Percentiles rank a stretch among this genome's conserved stretches.
These are phyloP conservation scores for Zygotorulaspora chibaensis DNA, from an alignment of 805 yeast species.

Conservation along the genomic window DNA sequence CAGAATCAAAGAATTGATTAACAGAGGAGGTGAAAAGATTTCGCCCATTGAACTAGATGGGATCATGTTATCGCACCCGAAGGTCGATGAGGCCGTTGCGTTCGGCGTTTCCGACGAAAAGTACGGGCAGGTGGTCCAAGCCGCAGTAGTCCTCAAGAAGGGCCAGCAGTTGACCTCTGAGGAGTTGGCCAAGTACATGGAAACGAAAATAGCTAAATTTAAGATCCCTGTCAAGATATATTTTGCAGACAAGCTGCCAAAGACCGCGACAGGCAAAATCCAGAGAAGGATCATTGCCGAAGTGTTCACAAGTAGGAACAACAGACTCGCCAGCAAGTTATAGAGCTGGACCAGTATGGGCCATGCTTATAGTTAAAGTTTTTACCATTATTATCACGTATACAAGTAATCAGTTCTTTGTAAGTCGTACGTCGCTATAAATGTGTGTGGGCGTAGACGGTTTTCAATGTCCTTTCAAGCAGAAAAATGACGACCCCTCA, in stretches of 20 bases:
- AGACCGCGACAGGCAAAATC: constrained; percentile 75
- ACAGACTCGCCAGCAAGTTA: constrained; percentile 24
- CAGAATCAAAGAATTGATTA: constrained; percentile 67
- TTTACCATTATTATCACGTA: background rate
- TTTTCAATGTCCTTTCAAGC: constrained; percentile 12
- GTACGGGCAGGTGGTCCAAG: constrained; percentile 69
- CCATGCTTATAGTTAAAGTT: too few relatives aligned
- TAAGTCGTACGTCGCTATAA: too few relatives aligned
- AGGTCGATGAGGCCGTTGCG: constrained; percentile 65
- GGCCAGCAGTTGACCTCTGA: constrained; percentile 37
- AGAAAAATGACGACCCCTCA: constrained; percentile 10
- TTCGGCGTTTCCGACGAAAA: constrained; percentile 64
- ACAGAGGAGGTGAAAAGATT: constrained; percentile 75
- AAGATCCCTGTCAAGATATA: constrained; percentile 57
- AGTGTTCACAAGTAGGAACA: constrained; percentile 41
- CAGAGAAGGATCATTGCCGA: constrained; percentile 62
- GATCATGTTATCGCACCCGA: constrained; percentile 53
- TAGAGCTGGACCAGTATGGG: too few relatives aligned
- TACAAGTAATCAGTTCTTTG: background rate
- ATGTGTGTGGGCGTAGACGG: constrained; percentile 9
- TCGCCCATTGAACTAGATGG: constrained; percentile 69
- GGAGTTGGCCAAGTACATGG: constrained; percentile 46
- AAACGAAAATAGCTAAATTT: constrained; percentile 47
- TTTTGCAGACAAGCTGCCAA: constrained; percentile 60
- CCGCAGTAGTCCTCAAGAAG: constrained; percentile 56